Evolutionary conservation across 2,329 filamentous ascomycete species (phyloP).

Genomic region (Fusarium miscanthi): DNA sequence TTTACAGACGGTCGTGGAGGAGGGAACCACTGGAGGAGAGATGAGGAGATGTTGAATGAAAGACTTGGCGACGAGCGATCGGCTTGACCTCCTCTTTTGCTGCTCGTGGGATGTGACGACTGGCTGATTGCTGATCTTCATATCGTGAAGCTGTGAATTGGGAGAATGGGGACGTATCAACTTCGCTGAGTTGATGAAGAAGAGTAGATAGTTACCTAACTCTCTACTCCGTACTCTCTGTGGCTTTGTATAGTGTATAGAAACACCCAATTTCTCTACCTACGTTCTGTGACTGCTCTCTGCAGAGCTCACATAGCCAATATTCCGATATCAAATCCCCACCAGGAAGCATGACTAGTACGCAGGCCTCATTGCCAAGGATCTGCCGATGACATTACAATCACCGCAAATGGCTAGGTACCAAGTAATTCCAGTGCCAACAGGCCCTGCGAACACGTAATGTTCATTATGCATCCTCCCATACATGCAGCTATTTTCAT

Average conservation of each 20-base stretch:
- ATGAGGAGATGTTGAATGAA: slow-evolving; percentile 25
- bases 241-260: slow-evolving; percentile 54
- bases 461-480: slow-evolving; percentile 29
- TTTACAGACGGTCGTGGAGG: slow-evolving; percentile 30
- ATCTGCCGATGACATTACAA: not conserved
- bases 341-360: not conserved
- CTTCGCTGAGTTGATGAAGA: slow-evolving; percentile 9
- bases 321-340: not conserved
- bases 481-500: slow-evolving; percentile 32
- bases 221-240: slow-evolving; percentile 40
- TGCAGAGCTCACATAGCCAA: not conserved
- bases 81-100: slow-evolving; percentile 1
- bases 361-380: not conserved
- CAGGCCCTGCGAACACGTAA: slow-evolving; percentile 17
- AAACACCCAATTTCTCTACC: slow-evolving; percentile 41
- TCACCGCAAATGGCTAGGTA: not conserved
- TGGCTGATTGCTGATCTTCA: not conserved
- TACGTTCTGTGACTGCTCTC: not conserved
- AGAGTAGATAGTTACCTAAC: slow-evolving; percentile 19
- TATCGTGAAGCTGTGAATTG: slow-evolving; percentile 2
- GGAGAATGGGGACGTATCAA: not conserved
- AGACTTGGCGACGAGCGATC: slow-evolving; percentile 17
- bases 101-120: slow-evolving; percentile 8
- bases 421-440: slow-evolving; percentile 6
- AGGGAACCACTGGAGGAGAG: slow-evolving; percentile 6